phyloP scores from a whole-genome alignment of 1,139 yeast genomes.

The Suhomyces bolitotheri region DNA sequence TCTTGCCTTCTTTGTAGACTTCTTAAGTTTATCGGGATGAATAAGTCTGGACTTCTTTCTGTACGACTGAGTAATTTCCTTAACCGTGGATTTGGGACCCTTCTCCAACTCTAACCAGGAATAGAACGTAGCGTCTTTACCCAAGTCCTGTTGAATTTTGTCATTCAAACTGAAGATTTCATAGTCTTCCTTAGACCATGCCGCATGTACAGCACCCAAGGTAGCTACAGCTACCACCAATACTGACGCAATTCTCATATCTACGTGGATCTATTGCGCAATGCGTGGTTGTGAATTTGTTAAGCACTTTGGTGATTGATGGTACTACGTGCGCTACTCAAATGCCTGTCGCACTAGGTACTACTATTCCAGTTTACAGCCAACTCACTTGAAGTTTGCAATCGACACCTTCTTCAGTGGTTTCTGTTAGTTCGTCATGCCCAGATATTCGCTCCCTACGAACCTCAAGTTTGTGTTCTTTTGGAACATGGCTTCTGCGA shows the following conservation, averaged over 20 bases:
- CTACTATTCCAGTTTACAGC: too few species aligned
- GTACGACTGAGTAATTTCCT: slow-evolving; percentile 74
- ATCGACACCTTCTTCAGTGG: too few species aligned
- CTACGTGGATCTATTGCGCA: slow-evolving; percentile 1
- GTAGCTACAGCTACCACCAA: slow-evolving; percentile 1
- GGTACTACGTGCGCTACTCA: too few species aligned
- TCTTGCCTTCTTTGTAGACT: slow-evolving; percentile 42
- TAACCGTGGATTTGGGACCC: slow-evolving; percentile 55
- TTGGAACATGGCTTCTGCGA: slow-evolving; percentile 37
- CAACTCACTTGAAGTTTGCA: too few species aligned
- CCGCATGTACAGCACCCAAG: slow-evolving; percentile 10
- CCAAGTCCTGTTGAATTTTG: slow-evolving; percentile 63
- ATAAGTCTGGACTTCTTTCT: slow-evolving; percentile 66
- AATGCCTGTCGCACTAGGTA: too few species aligned
- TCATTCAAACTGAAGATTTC: slow-evolving; percentile 80
- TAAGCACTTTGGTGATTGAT: too few species aligned
- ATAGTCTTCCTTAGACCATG: slow-evolving; percentile 61
- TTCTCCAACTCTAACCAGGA: slow-evolving; percentile 56
- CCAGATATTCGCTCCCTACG: slow-evolving; percentile 38
- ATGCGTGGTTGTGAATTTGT: neutral
- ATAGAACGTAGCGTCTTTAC: slow-evolving; percentile 66
- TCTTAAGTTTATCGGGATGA: slow-evolving; percentile 79
- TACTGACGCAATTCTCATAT: slow-evolving; percentile 3
- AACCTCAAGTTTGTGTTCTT: slow-evolving; percentile 36
- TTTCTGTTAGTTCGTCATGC: too few species aligned